Evolutionary conservation across 2,329 filamentous ascomycete species (phyloP).

Genomic region (Sporothrix curviconia): DNA sequence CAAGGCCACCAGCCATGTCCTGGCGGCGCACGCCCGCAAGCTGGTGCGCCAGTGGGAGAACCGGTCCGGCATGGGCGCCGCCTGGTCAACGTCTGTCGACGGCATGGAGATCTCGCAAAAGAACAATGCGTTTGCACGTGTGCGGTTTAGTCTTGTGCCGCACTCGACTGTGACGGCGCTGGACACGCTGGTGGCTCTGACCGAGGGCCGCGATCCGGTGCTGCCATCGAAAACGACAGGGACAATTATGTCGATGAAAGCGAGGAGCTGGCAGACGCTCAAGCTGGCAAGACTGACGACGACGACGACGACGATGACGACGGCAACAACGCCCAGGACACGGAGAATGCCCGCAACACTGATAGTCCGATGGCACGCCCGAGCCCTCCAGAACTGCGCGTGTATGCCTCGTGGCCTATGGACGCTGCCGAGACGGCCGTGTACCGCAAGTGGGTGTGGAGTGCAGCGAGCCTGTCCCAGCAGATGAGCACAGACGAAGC

Average conservation of each 20-base stretch:
- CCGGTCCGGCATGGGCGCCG: slow-evolving; percentile 8
- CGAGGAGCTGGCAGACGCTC: neutral
- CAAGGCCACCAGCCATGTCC: slow-evolving; percentile 35
- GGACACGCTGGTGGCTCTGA: slow-evolving; percentile 3
- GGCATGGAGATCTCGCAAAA: slow-evolving; percentile 15
- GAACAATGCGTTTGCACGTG: slow-evolving; percentile 23
- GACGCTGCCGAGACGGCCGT: neutral
- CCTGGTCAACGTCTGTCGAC: slow-evolving; percentile 23
- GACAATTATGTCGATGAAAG: neutral
- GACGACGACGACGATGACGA: slow-evolving; percentile 28
- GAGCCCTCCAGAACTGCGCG: slow-evolving; percentile 14
- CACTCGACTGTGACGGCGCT: neutral
- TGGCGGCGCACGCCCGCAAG: slow-evolving; percentile 30
- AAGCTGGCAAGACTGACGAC: neutral
- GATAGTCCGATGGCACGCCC: slow-evolving; percentile 18
- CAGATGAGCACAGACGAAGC: neutral
- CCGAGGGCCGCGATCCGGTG: neutral
- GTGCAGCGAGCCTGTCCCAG: neutral
- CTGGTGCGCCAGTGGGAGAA: slow-evolving; percentile 19
- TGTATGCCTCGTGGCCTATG: slow-evolving; percentile 18
- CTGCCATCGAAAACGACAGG: neutral
- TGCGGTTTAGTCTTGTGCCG: slow-evolving; percentile 28
- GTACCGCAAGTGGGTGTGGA: slow-evolving; percentile 16
- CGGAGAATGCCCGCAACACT: slow-evolving; percentile 39
- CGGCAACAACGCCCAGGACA: slow-evolving; percentile 29